These are phyloP conservation scores for Phytophthora chlamydospora DNA, from an alignment of 352 stramenopile genomes.

Conservation along the genomic window DNA sequence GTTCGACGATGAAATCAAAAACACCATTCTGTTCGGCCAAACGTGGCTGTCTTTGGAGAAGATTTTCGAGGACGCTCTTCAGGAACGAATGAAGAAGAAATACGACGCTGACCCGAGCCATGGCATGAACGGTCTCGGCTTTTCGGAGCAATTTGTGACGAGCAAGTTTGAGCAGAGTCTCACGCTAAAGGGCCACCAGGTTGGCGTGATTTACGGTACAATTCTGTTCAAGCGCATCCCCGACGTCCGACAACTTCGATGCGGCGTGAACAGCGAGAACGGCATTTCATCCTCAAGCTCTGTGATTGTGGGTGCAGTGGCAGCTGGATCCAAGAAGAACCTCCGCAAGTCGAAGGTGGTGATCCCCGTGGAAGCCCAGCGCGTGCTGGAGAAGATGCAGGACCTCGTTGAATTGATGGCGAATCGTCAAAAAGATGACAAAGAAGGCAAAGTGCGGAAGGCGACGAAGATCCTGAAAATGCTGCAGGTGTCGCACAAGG, in stretches of 20 bases:
- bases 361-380: conserved; percentile 85
- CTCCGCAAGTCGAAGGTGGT: conserved; percentile 78
- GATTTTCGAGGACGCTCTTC: conserved; percentile 88
- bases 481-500: conserved; percentile 90
- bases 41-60: conserved; percentile 91
- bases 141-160: conserved; percentile 79
- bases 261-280: conserved; percentile 88
- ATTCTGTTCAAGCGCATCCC: conserved; percentile 91
- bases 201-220: conserved; percentile 87
- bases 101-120: conserved; percentile 51
- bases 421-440: conserved; percentile 89
- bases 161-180: conserved; percentile 89
- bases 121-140: conserved; percentile 58
- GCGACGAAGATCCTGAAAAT: conserved; percentile 91
- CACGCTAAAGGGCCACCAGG: conserved; percentile 87
- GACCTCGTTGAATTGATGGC: conserved; percentile 89
- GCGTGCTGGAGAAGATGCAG: conserved; percentile 91
- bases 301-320: conserved; percentile 76
- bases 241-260: conserved; percentile 85
- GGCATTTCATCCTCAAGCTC: conserved; percentile 89
- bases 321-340: conserved; percentile 64
- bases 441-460: conserved; percentile 90
- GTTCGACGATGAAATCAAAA: conserved; percentile 87
- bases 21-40: conserved; percentile 87
- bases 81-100: conserved; percentile 86